Evolutionary conservation across 306 rosid genomes (phyloP), one percentile per base, ranked within the genome.

Genomic region (Echinosophora koreensis): DNA sequence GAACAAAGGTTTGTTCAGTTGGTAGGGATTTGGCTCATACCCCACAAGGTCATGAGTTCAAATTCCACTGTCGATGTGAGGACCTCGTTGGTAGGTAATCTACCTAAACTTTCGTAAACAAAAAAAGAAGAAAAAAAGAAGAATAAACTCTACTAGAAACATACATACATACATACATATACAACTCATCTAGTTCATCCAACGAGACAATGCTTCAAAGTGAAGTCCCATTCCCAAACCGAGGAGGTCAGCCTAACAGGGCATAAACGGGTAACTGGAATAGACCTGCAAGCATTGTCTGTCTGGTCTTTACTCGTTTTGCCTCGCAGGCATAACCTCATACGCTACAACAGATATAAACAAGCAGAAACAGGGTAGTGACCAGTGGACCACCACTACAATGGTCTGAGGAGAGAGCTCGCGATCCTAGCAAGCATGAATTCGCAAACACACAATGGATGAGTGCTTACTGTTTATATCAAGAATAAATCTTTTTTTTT

Each of bases 391-490:
- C 76, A 35, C 64, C 75, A 13, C 15, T 16, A 11, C 5, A 4
- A 37, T 38, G 3, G 34, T 52, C 16, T 8, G 38, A 56, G 17
- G 18, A 1, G 56, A 41, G 5, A 30, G 56, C 56, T 22, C 28
- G 55, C 27, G 66, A 72, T 56, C 77, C 66, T 8, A 72, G 42
- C 66, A 56, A 38, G 66, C n/a, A 69, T 49, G 4, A 38, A 32
- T 14, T 61, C 46, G 6, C 46, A 0, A 22, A 34, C n/a, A 61
- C 44, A 38, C 6, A 38, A 38, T 38, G 42, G 42, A 8, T n/a
- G n/a, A n/a, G n/a, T n/a, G n/a, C n/a, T n/a, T n/a, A n/a, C n/a
- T n/a, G n/a, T n/a, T n/a, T n/a, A n/a, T n/a, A n/a, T n/a, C n/a
- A n/a, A n/a, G n/a, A n/a, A n/a, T n/a, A n/a, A n/a, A n/a, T n/a